Percentiles rank a stretch among this genome's conserved stretches.
Evolutionary conservation across 441 rosid species (phyloP).

Genomic region (Populus tomentosa): DNA sequence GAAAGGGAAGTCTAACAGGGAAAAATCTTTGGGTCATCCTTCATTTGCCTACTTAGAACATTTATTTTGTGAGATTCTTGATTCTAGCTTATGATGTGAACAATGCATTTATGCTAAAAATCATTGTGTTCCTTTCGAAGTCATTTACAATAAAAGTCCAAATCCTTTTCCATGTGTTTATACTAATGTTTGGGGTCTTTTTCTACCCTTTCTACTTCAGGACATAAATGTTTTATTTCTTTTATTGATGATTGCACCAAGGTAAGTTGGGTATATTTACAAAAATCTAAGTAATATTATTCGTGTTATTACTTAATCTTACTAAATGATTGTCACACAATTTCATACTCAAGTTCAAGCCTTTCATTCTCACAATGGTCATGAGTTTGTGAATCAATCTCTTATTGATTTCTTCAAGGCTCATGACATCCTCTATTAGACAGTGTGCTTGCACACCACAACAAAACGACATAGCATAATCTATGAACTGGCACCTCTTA

Average conservation of each 20-base stretch:
- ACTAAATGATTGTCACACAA: not conserved
- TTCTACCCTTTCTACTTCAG: not conserved
- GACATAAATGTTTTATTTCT: not conserved
- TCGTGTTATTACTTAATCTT: not conserved
- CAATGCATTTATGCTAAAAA: conserved; percentile 2
- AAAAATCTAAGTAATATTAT: conserved; percentile 1
- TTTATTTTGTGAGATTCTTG: not conserved
- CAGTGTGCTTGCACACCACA: not conserved
- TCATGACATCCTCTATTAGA: not conserved
- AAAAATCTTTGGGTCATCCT: not conserved
- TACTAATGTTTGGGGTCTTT: conserved; percentile 1
- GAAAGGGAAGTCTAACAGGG: not conserved
- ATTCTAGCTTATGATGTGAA: not conserved
- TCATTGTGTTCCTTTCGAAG: not conserved
- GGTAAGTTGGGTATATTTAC: not conserved
- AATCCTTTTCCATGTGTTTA: not conserved
- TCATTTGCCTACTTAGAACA: conserved; percentile 1
- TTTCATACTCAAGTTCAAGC: not conserved
- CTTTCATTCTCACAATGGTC: not conserved
- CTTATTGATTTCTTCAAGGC: not conserved
- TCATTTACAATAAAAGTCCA: not conserved
- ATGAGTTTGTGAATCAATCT: not conserved
- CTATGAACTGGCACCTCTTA: not conserved
- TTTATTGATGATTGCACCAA: not conserved
- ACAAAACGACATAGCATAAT: not conserved